phyloP scores from a whole-genome alignment of 108 stramenopile genomes.

The Aureococcus anophagefferens region DNA sequence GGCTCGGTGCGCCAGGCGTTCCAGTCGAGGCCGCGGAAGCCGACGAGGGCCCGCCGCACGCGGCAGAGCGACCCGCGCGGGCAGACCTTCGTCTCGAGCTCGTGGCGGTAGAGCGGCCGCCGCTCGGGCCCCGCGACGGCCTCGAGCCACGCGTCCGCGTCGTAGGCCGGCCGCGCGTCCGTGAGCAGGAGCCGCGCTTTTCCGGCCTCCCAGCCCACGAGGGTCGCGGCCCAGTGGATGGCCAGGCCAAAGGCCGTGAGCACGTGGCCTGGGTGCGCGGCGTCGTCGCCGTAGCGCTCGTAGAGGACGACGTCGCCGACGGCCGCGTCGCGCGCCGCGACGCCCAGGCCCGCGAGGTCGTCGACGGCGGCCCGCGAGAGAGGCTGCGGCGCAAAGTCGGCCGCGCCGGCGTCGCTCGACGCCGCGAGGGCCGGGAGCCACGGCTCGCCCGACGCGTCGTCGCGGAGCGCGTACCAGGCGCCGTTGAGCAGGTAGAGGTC shows the following conservation, averaged over 20 bases:
- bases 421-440: not conserved
- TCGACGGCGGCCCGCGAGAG: not conserved
- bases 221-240: not conserved
- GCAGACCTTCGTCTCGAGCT: not conserved
- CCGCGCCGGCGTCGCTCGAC: not conserved
- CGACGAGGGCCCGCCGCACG: not conserved
- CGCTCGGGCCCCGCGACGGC: not conserved
- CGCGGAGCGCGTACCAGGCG: not conserved
- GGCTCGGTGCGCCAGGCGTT: not conserved
- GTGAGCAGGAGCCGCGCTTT: not conserved
- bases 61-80: not conserved
- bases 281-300: not conserved
- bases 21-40: not conserved
- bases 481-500: not conserved
- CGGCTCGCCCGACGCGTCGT: not conserved
- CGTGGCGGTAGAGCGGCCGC: not conserved
- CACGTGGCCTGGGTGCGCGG: not conserved
- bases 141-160: not conserved
- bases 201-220: not conserved
- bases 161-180: not conserved
- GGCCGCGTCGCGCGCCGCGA: not conserved
- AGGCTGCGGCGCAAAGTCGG: not conserved
- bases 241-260: not conserved
- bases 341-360: not conserved
- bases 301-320: not conserved